Conservation (phyloP, 257 asterid species). For the Ophiorrhiza pumila region DNA sequence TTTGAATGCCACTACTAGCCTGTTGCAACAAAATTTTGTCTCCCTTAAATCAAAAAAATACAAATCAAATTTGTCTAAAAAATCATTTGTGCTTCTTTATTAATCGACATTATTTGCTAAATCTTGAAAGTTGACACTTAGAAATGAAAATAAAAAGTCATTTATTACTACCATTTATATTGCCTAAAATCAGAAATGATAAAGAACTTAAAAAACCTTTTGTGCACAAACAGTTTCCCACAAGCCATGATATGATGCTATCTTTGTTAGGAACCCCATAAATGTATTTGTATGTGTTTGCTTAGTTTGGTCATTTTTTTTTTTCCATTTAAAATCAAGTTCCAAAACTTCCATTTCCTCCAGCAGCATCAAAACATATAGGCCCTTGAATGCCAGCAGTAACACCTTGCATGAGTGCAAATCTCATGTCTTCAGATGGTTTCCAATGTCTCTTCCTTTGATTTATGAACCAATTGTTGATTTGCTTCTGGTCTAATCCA, state of each 20-base stretch:
- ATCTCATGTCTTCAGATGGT: conserved; percentile 73
- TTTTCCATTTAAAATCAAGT: conserved; percentile 8
- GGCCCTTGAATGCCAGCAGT: conserved; percentile 25
- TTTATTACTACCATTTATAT: no score
- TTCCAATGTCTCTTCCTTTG: conserved; percentile 87
- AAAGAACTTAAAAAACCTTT: not conserved
- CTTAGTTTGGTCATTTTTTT: not conserved
- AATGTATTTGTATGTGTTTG: not conserved
- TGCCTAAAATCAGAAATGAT: no score
- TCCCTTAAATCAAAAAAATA: no score
- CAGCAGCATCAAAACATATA: conserved; percentile 31
- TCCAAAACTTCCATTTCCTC: conserved; percentile 32
- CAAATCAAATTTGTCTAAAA: no score
- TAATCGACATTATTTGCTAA: no score
- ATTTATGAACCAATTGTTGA: conserved; percentile 87
- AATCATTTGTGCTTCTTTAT: no score
- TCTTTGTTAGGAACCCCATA: not conserved
- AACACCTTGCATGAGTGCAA: conserved; percentile 63
- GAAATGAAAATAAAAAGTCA: no score
- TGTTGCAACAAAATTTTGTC: no score
- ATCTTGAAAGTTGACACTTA: no score
- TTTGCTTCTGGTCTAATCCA: conserved; percentile 72
- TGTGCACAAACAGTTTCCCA: not conserved
- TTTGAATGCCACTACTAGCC: no score
- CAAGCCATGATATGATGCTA: not conserved